Evolutionary conservation across 768 basidiomycete species (phyloP), one percentile per base, ranked within the genome.

Genomic region (Russula ochroleuca): DNA sequence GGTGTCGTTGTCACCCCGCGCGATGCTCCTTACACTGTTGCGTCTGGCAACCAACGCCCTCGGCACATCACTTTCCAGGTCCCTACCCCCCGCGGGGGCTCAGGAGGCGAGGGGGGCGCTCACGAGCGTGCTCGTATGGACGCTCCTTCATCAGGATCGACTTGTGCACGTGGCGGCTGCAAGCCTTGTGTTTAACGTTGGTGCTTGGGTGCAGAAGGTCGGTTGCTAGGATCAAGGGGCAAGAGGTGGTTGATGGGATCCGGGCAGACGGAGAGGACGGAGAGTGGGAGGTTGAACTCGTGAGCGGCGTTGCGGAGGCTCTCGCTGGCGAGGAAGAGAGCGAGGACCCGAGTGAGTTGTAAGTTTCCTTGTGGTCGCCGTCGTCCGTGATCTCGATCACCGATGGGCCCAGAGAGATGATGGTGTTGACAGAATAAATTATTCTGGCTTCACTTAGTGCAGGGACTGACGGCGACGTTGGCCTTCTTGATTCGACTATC

Each of bases 221-320:
- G 47, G 78, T 86, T 14, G 84, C 81, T 49, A 73, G 71, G 61
- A 60, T 73, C 48, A 71, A 70, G 43, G 75, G 74, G 25, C 75
- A 67, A 15, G 63, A 65, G 40, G 69, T 61, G 21, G 69, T 67
- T 23, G 70, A 71, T 43, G 73, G 72, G 33, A 70, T 64, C n/a
- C 74, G 73, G 3, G 78, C 78, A 31, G 77, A 75, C 17, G 77
- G 76, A 45, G 85, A 83, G 57, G 83, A 85, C 59, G 90, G 81
- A 21, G 94, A 94, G 59, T 95, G 92, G 91, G 86, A 92, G 70
- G 78, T 90, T 0, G 95, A 97, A 77, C 74, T 96, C 37, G 78
- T 86, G 2, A 90, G 87, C 69, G 95, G 90, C 0, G 70, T 97
- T n/a, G 72, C 94, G 0, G 91, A 93, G 72, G 90, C 89, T 19